phyloP scores from a whole-genome alignment of 2,329 filamentous ascomycete genomes.

The Fusarium sambucinum region DNA sequence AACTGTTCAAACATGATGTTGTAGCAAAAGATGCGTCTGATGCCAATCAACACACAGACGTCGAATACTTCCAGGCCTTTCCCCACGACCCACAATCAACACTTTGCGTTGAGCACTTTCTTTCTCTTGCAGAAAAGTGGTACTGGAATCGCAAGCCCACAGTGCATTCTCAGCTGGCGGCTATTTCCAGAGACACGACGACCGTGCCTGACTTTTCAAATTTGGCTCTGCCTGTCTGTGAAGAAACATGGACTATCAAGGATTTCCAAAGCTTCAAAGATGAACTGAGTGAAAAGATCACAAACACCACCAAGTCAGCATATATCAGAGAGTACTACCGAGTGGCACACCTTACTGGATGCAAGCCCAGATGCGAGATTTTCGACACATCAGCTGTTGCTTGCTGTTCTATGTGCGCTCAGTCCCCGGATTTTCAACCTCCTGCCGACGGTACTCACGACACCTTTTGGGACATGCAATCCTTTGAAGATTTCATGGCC shows the following conservation, averaged over 20 bases:
- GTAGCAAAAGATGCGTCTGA: constrained; percentile 1
- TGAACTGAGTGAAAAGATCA: not conserved
- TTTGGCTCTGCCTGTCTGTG: constrained; percentile 19
- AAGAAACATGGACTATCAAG: constrained; percentile 19
- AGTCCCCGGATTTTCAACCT: not conserved
- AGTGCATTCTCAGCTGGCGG: constrained; percentile 4
- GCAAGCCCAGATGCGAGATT: not conserved
- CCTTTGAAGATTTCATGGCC: not conserved
- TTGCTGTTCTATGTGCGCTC: not conserved
- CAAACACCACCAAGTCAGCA: not conserved
- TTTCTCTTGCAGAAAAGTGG: constrained; percentile 30
- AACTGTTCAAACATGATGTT: constrained; percentile 21
- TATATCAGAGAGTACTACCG: not conserved
- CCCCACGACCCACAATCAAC: constrained; percentile 35
- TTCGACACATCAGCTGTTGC: not conserved
- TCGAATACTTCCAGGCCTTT: constrained; percentile 39
- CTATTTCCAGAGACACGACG: not conserved
- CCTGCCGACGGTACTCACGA: not conserved
- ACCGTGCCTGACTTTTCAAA: constrained; percentile 17
- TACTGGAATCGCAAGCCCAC: constrained; percentile 15
- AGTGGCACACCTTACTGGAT: not conserved
- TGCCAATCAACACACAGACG: not conserved
- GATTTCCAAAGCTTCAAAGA: constrained; percentile 5
- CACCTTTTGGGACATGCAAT: not conserved
- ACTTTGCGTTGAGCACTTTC: constrained; percentile 30